These are phyloP conservation scores for Boletus sp. DNA, from an alignment of 768 basidiomycete genomes.

Conservation along the genomic window DNA sequence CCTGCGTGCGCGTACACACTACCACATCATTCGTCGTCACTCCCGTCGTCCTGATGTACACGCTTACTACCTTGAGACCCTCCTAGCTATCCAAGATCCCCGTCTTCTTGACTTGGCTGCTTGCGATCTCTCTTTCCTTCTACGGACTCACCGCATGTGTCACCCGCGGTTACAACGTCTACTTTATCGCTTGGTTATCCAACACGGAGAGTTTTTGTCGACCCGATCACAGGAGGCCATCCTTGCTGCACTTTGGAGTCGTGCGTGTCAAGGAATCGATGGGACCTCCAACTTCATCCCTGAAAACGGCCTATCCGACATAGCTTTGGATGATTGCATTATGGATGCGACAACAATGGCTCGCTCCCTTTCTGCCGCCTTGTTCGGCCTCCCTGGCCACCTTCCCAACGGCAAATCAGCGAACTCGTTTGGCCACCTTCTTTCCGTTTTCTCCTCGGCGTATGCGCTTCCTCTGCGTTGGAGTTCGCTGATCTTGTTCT, in stretches of 20 bases:
- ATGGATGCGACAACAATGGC: slow-evolving; percentile 12
- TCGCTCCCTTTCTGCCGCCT: slow-evolving; percentile 8
- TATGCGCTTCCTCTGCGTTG: slow-evolving; percentile 37
- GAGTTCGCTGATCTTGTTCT: slow-evolving; percentile 41
- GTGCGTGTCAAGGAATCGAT: slow-evolving; percentile 19
- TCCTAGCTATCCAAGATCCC: slow-evolving; percentile 31
- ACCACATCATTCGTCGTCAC: slow-evolving; percentile 37
- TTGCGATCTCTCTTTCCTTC: slow-evolving; percentile 31
- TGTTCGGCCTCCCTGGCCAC: slow-evolving; percentile 4
- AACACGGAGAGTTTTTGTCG: slow-evolving; percentile 24
- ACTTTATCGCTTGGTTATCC: slow-evolving; percentile 40
- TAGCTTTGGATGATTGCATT: neutral
- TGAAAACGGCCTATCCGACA: neutral
- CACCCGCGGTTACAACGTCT: slow-evolving; percentile 37
- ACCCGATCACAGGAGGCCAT: slow-evolving; percentile 31
- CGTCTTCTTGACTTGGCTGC: slow-evolving; percentile 33
- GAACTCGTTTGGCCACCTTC: slow-evolving; percentile 1
- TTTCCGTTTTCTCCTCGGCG: slow-evolving; percentile 29
- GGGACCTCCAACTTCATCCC: neutral
- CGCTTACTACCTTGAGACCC: slow-evolving; percentile 42
- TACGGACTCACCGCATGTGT: slow-evolving; percentile 33
- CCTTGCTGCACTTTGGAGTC: slow-evolving; percentile 35
- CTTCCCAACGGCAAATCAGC: neutral
- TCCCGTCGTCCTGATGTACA: slow-evolving; percentile 43
- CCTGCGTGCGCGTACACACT: slow-evolving; percentile 39